phyloP scores from a whole-genome alignment of 768 basidiomycete species.

The Kwoniella sp. region DNA sequence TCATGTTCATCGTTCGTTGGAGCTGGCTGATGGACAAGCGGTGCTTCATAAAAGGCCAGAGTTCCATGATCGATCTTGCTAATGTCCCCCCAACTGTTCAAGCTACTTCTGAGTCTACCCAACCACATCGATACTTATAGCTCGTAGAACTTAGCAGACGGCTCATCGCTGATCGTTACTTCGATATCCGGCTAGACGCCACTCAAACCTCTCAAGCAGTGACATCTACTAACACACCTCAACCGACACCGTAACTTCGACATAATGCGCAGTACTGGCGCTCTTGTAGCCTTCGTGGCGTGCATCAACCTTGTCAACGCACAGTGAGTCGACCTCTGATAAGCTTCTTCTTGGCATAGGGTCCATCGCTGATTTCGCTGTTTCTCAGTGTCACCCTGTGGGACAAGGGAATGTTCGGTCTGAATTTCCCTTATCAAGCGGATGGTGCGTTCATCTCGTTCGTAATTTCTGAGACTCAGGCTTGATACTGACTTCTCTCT shows the following conservation, averaged over 20 bases:
- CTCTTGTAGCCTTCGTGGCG: not conserved
- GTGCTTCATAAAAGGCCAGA: too few relatives aligned
- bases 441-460: slow-evolving; percentile 21
- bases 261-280: not conserved
- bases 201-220: not conserved
- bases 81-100: too few relatives aligned
- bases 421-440: slow-evolving; percentile 39
- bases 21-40: too few relatives aligned
- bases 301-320: slow-evolving; percentile 14
- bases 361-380: not conserved
- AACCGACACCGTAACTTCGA: not conserved
- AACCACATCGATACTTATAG: too few relatives aligned
- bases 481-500: not conserved
- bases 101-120: too few relatives aligned
- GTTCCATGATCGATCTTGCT: too few relatives aligned
- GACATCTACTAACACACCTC: too few relatives aligned
- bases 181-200: not conserved
- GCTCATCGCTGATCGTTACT: too few relatives aligned
- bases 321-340: slow-evolving; percentile 11
- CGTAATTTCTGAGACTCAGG: not conserved
- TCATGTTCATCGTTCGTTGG: too few relatives aligned
- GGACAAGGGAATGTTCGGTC: slow-evolving; percentile 45
- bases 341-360: not conserved
- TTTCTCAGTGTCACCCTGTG: slow-evolving; percentile 33
- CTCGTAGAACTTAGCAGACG: not conserved